A percentile compares a stretch with the other conserved stretches of the same genome.
Evolutionary conservation across 169 alveolate species (phyloP).

Genomic region (Pseudocohnilembus persalinus): DNA sequence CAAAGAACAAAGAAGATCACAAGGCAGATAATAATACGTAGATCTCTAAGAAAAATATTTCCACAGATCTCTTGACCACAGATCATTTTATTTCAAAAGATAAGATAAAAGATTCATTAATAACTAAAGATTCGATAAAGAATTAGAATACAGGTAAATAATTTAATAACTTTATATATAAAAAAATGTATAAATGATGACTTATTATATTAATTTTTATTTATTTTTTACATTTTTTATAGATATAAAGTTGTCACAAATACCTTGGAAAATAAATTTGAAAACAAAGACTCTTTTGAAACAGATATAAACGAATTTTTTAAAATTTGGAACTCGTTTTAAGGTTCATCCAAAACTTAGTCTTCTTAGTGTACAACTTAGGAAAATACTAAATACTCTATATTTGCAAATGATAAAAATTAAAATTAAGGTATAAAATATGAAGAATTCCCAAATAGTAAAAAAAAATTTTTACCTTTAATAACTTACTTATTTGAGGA

Average conservation of each 20-base stretch:
- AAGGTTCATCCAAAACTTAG: constrained; percentile 8
- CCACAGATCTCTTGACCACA: constrained; percentile 48
- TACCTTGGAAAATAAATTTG: neutral
- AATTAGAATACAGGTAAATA: constrained; percentile 22
- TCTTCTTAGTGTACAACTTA: too few species aligned
- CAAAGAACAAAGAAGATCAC: constrained; percentile 6
- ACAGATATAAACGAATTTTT: neutral
- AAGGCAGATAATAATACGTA: constrained; percentile 23
- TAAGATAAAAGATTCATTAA: constrained; percentile 27
- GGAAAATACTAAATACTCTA: neutral
- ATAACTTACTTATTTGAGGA: constrained; percentile 4
- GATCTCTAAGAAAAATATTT: constrained; percentile 33
- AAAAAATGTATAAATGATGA: too few species aligned
- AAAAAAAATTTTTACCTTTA: too few species aligned
- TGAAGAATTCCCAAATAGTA: too few species aligned
- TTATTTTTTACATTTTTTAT: too few species aligned
- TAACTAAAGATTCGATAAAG: constrained; percentile 39
- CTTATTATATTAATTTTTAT: too few species aligned
- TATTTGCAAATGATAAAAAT: neutral
- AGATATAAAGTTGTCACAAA: neutral
- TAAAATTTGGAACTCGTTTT: constrained; percentile 7
- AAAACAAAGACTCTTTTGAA: constrained; percentile 10
- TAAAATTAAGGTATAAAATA: neutral
- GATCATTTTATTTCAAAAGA: constrained; percentile 43
- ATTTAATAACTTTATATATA: too few species aligned